Evolutionary conservation across 2,329 filamentous ascomycete species (phyloP), one percentile per base, ranked within the genome.

Genomic region (Fusarium sp.): DNA sequence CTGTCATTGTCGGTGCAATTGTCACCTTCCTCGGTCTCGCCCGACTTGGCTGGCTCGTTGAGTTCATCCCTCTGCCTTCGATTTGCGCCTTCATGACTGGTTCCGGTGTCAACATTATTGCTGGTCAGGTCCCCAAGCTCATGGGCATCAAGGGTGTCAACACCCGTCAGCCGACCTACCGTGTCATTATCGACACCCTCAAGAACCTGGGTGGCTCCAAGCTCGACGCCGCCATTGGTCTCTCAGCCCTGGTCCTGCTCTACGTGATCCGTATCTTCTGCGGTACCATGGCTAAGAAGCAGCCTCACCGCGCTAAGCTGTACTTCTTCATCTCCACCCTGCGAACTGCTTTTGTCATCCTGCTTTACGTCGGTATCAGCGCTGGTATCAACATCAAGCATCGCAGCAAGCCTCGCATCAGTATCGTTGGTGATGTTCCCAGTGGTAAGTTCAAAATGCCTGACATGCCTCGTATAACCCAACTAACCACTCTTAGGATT

Each of bases 251-350:
- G 45, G 78, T 85, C 9, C 82, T 92, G 82, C 84, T 95, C 6
- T 94, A 93, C 74, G 62, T 85, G 9, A 87, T 92, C 67, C 88
- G 92, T 7, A 84, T 77, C 52, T 78, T 80, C 51, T 93, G 91
- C 81, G 87, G 84, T 49, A 84, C 79, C 63, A 82, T 88, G 72
- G 90, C 90, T n/a, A 88, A 85, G 79, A 89, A 85, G 75, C 84
- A 90, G 68, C 91, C 92, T 4, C 80, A 84, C 4, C 84, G 84
- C 51, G 85, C 87, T 59, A 93, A 92, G 84, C 72, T 87, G 1
- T 94, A 88, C 83, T 95, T 95, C 80, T 94, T 95, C 81, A 78
- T 90, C 51, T 91, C 88, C 19, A 95, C 93, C 0, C 84, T 96
- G 39, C 88, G 92, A 37, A 93, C 92, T 6, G 91, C 88, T 2